These are phyloP conservation scores for Mollisia scopiformis DNA, from an alignment of 2,329 filamentous ascomycete species.

Conservation along the genomic window DNA sequence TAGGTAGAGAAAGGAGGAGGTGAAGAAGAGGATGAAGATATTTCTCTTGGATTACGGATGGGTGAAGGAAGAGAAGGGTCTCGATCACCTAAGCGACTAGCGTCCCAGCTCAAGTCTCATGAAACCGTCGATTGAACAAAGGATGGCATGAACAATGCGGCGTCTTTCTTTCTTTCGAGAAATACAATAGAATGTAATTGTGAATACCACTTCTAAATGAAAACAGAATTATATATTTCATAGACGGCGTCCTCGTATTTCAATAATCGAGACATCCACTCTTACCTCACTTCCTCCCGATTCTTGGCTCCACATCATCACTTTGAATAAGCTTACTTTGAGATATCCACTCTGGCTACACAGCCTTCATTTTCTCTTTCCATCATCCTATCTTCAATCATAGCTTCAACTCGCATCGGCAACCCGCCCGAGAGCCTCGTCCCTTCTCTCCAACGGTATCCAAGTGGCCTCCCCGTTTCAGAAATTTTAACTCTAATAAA, in stretches of 20 bases:
- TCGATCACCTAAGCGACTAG: not conserved
- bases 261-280: not conserved
- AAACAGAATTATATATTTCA: too few species aligned
- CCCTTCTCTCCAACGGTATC: too few species aligned
- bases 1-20: not conserved
- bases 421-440: not conserved
- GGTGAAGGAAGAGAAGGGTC: not conserved
- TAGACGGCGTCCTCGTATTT: too few species aligned
- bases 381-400: not conserved
- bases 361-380: not conserved
- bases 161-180: not conserved
- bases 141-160: slow-evolving; percentile 4
- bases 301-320: slow-evolving; percentile 3
- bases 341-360: not conserved
- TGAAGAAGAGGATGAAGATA: not conserved
- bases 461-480: too few species aligned
- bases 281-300: not conserved
- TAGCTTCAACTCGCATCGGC: not conserved
- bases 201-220: too few species aligned
- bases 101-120: too few species aligned
- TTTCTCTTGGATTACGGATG: too few species aligned
- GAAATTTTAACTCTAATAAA: too few species aligned
- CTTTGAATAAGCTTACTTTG: not conserved
- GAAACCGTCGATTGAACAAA: not conserved
- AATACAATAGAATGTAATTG: not conserved